Conservation (phyloP, 306 rosid species). For the Dicorynia guianensis region DNA sequence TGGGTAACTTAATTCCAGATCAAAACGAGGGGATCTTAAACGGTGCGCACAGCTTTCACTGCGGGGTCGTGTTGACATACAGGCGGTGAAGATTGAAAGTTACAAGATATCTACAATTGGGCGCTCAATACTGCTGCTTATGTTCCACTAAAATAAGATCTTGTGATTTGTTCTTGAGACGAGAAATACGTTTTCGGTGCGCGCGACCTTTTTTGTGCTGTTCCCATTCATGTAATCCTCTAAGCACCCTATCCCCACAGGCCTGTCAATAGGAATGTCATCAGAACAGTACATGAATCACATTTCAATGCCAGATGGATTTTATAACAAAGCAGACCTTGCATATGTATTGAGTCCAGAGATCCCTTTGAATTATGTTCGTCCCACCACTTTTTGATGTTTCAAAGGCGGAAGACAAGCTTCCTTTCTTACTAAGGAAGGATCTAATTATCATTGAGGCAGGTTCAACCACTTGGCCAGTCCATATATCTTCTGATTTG, state of each 20-base stretch:
- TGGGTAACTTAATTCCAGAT: too few relatives aligned
- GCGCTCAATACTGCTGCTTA: conserved; percentile 31
- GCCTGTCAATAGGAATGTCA: conserved; percentile 61
- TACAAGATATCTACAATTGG: conserved; percentile 6
- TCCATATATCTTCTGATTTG: conserved; percentile 72
- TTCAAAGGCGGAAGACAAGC: conserved; percentile 38
- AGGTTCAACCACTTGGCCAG: conserved; percentile 66
- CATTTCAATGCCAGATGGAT: conserved; percentile 9
- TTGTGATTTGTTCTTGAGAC: conserved; percentile 63
- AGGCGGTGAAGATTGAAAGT: neutral
- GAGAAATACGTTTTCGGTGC: conserved; percentile 76
- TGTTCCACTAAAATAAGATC: conserved; percentile 34
- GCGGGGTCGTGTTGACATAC: too few relatives aligned
- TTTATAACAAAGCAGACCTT: conserved; percentile 58
- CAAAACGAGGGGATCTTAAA: too few relatives aligned
- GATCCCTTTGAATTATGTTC: conserved; percentile 66
- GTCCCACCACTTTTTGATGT: conserved; percentile 42
- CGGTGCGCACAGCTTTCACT: too few relatives aligned
- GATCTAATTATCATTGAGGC: conserved; percentile 57
- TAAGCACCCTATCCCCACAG: conserved; percentile 76
- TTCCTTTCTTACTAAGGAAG: conserved; percentile 55
- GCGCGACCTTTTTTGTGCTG: conserved; percentile 80
- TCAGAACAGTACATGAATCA: neutral
- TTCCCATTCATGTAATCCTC: conserved; percentile 95
- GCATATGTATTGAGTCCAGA: conserved; percentile 90